phyloP scores from a whole-genome alignment of 179 eudicot genomes.

The Silene noctiflora region DNA sequence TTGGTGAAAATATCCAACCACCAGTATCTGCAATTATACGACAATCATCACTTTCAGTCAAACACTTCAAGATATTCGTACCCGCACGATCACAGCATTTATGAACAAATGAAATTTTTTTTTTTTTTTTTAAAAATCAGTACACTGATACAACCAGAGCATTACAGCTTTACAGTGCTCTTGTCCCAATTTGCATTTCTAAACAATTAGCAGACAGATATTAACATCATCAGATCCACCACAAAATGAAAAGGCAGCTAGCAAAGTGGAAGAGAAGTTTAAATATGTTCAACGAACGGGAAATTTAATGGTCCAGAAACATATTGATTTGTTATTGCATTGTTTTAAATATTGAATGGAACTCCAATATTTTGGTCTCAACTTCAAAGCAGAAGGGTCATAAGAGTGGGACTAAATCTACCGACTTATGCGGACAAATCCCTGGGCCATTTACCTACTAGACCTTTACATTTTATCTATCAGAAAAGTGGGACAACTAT shows the following conservation, averaged over 20 bases:
- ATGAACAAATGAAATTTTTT: neutral
- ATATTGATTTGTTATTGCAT: neutral
- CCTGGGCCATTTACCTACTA: neutral
- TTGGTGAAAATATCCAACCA: constrained; percentile 61
- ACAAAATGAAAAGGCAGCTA: neutral
- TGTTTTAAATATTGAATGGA: neutral
- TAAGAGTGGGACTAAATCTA: neutral
- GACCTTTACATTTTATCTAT: neutral
- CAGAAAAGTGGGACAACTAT: neutral
- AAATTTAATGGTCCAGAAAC: neutral
- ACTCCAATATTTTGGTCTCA: no score
- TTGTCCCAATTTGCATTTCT: neutral
- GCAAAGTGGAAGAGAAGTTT: neutral
- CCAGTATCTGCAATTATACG: constrained; percentile 58
- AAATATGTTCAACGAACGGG: neutral
- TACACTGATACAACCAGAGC: neutral
- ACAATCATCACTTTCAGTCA: neutral
- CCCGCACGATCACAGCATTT: no score
- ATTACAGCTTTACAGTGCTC: neutral
- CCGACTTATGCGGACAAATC: neutral
- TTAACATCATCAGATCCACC: no score
- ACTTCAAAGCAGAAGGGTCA: no score
- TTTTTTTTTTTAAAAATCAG: no score
- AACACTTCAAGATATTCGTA: no score
- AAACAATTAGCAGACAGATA: no score